A percentile compares a stretch with the other conserved stretches of the same genome.
These are phyloP conservation scores for Herpetospermum pedunculosum DNA, from an alignment of 306 rosid genomes.

Conservation along the genomic window DNA sequence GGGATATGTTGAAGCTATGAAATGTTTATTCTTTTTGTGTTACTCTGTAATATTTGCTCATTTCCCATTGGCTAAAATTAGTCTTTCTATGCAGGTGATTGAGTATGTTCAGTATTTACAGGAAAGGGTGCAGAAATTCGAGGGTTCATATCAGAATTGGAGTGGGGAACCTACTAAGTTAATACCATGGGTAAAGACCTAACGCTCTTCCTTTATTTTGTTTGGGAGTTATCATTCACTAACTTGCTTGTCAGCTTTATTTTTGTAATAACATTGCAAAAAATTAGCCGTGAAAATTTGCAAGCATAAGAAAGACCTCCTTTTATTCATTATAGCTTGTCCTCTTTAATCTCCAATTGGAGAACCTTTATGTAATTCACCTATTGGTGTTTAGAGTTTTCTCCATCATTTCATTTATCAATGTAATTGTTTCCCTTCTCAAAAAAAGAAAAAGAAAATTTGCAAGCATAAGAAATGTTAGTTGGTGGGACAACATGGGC, in stretches of 20 bases:
- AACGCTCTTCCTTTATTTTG: neutral
- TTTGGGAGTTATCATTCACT: neutral
- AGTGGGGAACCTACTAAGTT: constrained; percentile 73
- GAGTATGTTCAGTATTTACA: constrained; percentile 90
- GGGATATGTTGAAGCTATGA: neutral
- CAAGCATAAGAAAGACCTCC: no score
- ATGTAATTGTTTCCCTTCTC: no score
- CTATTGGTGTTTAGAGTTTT: no score
- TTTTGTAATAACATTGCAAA: neutral
- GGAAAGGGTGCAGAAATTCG: constrained; percentile 72
- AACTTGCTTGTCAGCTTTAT: constrained; percentile 4
- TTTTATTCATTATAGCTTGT: no score
- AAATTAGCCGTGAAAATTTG: neutral
- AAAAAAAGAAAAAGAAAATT: no score
- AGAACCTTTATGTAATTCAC: no score
- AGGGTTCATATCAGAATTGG: constrained; percentile 90
- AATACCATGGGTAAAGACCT: constrained; percentile 82
- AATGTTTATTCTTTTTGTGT: neutral
- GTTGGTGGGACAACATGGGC: neutral
- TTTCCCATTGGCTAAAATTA: neutral
- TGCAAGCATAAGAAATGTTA: constrained; percentile 3
- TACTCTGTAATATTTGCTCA: neutral
- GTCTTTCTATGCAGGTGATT: constrained; percentile 51
- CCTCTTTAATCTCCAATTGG: no score
- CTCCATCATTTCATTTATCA: no score